Base-by-base conservation (phyloP, 805 yeast genomes). In the Kuraishia ogatae region DNA sequence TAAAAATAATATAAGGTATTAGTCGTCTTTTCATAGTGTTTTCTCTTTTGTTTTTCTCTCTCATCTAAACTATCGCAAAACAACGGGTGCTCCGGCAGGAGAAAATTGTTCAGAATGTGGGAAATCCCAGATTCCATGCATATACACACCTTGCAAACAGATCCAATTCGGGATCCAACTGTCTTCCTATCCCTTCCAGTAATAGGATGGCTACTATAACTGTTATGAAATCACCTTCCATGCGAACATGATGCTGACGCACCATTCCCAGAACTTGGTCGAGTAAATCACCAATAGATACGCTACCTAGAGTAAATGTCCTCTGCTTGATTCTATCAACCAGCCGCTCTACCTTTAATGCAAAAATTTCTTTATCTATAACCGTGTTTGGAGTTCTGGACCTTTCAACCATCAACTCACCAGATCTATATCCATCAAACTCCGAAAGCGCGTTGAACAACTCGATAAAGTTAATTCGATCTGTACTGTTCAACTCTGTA, bases 181-280 rank as follows among this genome's bases (percentile, higher is more conserved):
- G 96, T 65, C 98, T 78, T 21, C 99, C 98, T 54, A 94, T 87
- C 11, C 99, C 99, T 69, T 94, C 99, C 56, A 94, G 72, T 55
- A 94, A 74, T 54, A 94, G 71, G 23, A 94, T 91, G 1, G 98
- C 97, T 35, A 94, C 90, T n/a, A 94, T 87, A 23, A 94, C 97
- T 29, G 96, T 90, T 49, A 94, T 84, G 65, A 94, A 94, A 69
- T 94, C 99, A 6, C 96, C 96, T 66, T 94, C 99, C 96, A 94
- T 88, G 65, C 97, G 79, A 22, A 94, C 99, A 69, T 94, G 99
- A 68, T 94, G 99, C 11, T 76, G 74, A 58, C 98, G 76, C 20
- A 94, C 98, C 97, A 94, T 91, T 2, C 84, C 76, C 56, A 94
- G 76, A 77, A 93, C 92, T 64, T 84, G 87, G 61, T 90, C 94